Evolutionary conservation across 495 filamentous ascomycete species (phyloP), one percentile per base, ranked within the genome.

Genomic region (Jackrogersella minutella): DNA sequence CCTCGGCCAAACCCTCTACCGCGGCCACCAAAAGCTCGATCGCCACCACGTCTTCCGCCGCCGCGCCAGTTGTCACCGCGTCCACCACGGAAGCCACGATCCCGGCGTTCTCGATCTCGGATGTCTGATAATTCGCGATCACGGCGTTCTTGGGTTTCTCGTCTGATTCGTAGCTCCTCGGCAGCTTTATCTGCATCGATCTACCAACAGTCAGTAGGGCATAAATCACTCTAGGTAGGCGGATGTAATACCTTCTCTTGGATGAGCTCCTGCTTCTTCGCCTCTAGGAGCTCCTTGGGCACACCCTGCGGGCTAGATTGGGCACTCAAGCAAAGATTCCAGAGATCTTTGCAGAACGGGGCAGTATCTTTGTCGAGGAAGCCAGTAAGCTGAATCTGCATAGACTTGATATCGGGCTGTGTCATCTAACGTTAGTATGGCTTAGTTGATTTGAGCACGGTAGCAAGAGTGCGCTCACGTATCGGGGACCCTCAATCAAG

Each of bases 311-410:
- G 86, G 73, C 88, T 97, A 46, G 85, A 81, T 76, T 99, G 95
- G 11, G 91, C 95, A 72, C 93, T 97, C 36, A 98, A 80, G 63
- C 93, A 91, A 13, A 97, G 80, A 39, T 85, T 90, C 95, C 95
- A 99, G 0, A 99, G 81, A 63, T 97, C 91, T 73, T 96, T 93
- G 79, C 95, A 97, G 76, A 99, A 99, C 5, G 83, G 80, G 8
- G 93, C 80, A 0, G 93, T 95, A 68, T 97, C 91, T 78, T 95
- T 97, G 71, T 97, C 93, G 64, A 99, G 85, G 70, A 98, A 98
- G 4, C 93, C 94, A 1, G 90, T 97, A 55, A 99, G 87, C 62
- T 93, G 88, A 65, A 97, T 94, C 71, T 99, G 94, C 58, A 99
- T 83, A 9, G 88, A 86, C 77, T 97, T 97, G 75, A 97, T 94